Conservation (phyloP, 1,284 basidiomycete species). For the Moesziomyces globuligerus region DNA sequence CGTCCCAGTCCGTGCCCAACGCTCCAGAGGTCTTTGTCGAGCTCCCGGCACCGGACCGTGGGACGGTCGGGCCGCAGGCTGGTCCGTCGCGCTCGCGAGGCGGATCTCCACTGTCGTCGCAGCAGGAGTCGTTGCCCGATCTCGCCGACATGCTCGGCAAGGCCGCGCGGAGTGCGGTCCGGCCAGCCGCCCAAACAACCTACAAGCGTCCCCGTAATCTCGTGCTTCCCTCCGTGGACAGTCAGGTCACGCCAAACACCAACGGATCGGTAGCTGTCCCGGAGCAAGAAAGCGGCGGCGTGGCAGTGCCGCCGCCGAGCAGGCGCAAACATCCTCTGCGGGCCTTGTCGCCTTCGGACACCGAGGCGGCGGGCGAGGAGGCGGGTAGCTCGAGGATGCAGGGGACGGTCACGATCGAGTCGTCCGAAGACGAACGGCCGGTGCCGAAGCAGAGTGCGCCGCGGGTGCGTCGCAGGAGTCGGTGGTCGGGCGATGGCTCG, state of each 20-base stretch:
- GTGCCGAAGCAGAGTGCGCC: not conserved
- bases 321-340: conserved; percentile 26
- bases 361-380: not conserved
- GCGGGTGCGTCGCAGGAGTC: conserved; percentile 29
- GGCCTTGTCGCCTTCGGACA: conserved; percentile 18
- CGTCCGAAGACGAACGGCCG: conserved; percentile 38
- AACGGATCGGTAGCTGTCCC: conserved; percentile 4
- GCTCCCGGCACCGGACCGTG: conserved; percentile 15
- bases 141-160: conserved; percentile 24
- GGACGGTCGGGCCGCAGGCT: not conserved
- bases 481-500: conserved; percentile 41
- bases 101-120: conserved; percentile 22
- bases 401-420: conserved; percentile 19
- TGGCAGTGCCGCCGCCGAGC: conserved; percentile 2
- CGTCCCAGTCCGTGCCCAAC: conserved; percentile 9
- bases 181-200: conserved; percentile 7
- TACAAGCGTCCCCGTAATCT: conserved; percentile 26
- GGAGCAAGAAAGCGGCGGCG: conserved; percentile 12
- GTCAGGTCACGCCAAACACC: not conserved
- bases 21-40: conserved; percentile 27
- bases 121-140: conserved; percentile 26
- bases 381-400: not conserved
- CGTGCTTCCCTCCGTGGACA: not conserved
- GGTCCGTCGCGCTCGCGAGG: not conserved
- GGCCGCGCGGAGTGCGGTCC: conserved; percentile 1